phyloP scores from a whole-genome alignment of 1,284 basidiomycete species.

The Puccinia novopanici region DNA sequence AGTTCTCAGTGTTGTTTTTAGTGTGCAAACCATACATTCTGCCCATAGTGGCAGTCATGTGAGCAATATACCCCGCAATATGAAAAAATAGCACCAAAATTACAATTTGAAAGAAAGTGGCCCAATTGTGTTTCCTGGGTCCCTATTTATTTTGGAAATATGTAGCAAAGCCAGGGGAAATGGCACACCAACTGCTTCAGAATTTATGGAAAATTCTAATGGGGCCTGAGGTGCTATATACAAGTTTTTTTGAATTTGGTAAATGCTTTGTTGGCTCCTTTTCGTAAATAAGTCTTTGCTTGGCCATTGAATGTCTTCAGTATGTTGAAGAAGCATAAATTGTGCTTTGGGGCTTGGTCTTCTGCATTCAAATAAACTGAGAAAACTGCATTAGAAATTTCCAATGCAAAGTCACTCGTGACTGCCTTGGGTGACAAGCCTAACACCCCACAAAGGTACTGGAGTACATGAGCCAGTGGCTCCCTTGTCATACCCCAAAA shows the following conservation, averaged over 20 bases:
- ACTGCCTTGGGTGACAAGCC: not conserved
- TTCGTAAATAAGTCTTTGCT: not conserved
- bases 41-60: too few species aligned
- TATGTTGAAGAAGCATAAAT: not conserved
- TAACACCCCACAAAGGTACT: too few species aligned
- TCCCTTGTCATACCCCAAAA: too few species aligned
- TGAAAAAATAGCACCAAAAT: too few species aligned
- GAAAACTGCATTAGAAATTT: not conserved
- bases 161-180: not conserved
- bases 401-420: not conserved
- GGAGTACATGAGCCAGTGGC: not conserved
- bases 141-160: not conserved
- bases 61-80: not conserved
- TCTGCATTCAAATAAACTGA: not conserved
- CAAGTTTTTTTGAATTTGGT: not conserved
- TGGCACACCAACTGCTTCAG: not conserved
- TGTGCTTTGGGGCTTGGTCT: not conserved
- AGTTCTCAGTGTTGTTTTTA: not conserved
- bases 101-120: not conserved
- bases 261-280: not conserved
- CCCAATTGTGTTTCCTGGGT: not conserved
- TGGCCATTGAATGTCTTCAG: not conserved
- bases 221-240: not conserved
- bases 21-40: slow-evolving; percentile 5
- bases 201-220: not conserved